Conservation (phyloP, 2,329 filamentous ascomycete genomes). For the Coleophoma cylindrospora region DNA sequence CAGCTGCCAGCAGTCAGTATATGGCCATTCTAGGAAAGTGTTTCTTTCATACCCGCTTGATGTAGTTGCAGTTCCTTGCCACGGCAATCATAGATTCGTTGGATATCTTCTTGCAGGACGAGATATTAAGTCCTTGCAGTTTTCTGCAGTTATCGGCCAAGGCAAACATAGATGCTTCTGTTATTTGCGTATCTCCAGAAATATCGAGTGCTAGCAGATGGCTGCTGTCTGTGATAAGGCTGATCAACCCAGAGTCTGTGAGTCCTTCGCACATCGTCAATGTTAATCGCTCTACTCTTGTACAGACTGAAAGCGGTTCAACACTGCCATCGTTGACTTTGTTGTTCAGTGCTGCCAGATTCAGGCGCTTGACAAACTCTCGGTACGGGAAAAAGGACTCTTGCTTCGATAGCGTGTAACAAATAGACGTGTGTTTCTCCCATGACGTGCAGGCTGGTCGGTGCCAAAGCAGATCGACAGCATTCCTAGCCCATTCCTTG, state of each 20-base stretch:
- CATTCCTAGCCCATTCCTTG: constrained; percentile 87
- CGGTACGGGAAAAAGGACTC: constrained; percentile 85
- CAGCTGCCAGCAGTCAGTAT: constrained; percentile 46
- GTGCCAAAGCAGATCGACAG: constrained; percentile 92
- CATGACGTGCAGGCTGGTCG: constrained; percentile 86
- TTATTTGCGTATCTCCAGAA: constrained; percentile 74
- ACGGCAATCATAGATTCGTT: constrained; percentile 80
- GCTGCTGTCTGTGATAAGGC: constrained; percentile 72
- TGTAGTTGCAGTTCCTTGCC: constrained; percentile 75
- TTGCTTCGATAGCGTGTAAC: constrained; percentile 65
- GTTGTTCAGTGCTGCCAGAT: constrained; percentile 73
- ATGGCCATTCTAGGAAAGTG: neutral
- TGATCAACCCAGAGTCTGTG: constrained; percentile 77
- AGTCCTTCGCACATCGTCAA: constrained; percentile 83
- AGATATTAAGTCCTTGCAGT: constrained; percentile 90
- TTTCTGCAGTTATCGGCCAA: constrained; percentile 78
- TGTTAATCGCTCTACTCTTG: constrained; percentile 86
- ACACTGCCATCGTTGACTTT: constrained; percentile 86
- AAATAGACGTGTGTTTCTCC: constrained; percentile 75
- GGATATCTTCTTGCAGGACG: constrained; percentile 76
- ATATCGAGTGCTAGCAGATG: constrained; percentile 87
- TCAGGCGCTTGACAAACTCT: constrained; percentile 86
- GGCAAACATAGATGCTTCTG: constrained; percentile 71
- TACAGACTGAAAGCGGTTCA: constrained; percentile 75
- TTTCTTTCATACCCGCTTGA: constrained; percentile 67